phyloP scores from a whole-genome alignment of 495 filamentous ascomycete genomes.

The Astrothelium subdiscretum region DNA sequence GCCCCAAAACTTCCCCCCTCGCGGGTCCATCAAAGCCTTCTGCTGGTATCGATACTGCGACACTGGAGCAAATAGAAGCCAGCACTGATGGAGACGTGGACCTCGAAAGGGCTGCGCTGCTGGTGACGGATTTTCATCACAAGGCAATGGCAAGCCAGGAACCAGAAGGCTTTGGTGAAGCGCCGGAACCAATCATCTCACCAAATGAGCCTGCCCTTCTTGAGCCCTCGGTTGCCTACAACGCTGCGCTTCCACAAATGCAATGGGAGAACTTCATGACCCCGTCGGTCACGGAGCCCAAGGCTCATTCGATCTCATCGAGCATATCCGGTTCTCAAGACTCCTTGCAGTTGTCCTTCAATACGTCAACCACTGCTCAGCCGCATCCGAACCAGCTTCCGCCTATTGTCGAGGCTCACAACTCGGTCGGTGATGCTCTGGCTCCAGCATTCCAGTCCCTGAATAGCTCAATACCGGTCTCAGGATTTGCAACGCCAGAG shows the following conservation, averaged over 20 bases:
- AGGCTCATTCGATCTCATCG: conserved; percentile 54
- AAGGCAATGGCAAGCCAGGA: conserved; percentile 74
- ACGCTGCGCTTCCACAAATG: conserved; percentile 72
- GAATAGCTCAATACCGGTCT: conserved; percentile 55
- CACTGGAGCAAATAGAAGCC: conserved; percentile 89
- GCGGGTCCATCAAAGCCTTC: conserved; percentile 65
- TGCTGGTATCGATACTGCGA: conserved; percentile 73
- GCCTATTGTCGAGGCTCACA: conserved; percentile 55
- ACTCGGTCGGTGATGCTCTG: conserved; percentile 45
- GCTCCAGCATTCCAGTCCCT: conserved; percentile 54
- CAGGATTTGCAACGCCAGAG: conserved; percentile 64
- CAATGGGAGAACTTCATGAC: conserved; percentile 79
- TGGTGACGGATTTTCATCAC: conserved; percentile 97
- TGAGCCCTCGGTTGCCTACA: conserved; percentile 39
- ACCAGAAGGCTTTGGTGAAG: conserved; percentile 50
- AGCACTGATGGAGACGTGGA: conserved; percentile 92
- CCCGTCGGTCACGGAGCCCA: conserved; percentile 40
- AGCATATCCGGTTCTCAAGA: conserved; percentile 57
- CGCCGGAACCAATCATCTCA: conserved; percentile 61
- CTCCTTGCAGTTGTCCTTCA: conserved; percentile 45
- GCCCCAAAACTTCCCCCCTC: conserved; percentile 52
- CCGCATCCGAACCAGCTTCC: conserved; percentile 48
- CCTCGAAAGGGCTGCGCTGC: conserved; percentile 95
- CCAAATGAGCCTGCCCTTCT: conserved; percentile 40
- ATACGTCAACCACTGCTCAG: conserved; percentile 39